Conservation (phyloP, 202 grass and related monocot species). For the Tripidium arundinaceum region DNA sequence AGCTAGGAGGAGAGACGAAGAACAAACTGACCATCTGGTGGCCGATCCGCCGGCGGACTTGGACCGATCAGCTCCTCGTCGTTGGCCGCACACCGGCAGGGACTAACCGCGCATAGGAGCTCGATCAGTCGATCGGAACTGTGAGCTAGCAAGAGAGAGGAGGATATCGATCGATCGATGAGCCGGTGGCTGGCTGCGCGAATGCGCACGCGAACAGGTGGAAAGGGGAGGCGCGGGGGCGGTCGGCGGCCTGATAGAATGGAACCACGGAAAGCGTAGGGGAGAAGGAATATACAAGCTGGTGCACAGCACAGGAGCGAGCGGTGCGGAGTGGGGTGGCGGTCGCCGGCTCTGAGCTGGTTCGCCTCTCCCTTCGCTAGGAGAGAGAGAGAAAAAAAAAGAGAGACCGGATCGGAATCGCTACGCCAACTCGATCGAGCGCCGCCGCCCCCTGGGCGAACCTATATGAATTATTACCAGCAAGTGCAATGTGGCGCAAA, state of each 20-base stretch:
- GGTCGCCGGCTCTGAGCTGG: conserved; percentile 47
- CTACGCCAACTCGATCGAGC: conserved; percentile 4
- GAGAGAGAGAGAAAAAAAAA: not conserved
- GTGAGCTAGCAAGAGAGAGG: not conserved
- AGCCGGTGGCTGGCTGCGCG: not conserved
- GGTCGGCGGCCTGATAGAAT: not conserved
- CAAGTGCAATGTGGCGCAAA: not conserved
- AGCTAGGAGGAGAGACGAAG: not conserved
- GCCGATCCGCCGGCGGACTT: not conserved
- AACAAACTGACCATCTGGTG: conserved; percentile 12
- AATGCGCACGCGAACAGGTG: conserved; percentile 50
- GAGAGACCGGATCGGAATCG: not conserved
- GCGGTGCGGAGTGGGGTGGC: conserved; percentile 43
- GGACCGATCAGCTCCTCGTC: not conserved
- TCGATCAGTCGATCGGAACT: conserved; percentile 19
- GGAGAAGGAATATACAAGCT: conserved; percentile 48
- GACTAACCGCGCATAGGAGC: not conserved
- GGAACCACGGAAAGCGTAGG: conserved; percentile 24
- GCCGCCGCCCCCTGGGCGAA: not conserved
- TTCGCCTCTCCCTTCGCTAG: conserved; percentile 11
- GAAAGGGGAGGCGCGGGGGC: conserved; percentile 29
- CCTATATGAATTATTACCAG: not conserved
- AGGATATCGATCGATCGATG: not conserved
- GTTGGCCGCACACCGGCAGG: not conserved
- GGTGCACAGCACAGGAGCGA: not conserved